These are phyloP conservation scores for Clavaria fumosa DNA, from an alignment of 768 basidiomycete species.

Conservation along the genomic window DNA sequence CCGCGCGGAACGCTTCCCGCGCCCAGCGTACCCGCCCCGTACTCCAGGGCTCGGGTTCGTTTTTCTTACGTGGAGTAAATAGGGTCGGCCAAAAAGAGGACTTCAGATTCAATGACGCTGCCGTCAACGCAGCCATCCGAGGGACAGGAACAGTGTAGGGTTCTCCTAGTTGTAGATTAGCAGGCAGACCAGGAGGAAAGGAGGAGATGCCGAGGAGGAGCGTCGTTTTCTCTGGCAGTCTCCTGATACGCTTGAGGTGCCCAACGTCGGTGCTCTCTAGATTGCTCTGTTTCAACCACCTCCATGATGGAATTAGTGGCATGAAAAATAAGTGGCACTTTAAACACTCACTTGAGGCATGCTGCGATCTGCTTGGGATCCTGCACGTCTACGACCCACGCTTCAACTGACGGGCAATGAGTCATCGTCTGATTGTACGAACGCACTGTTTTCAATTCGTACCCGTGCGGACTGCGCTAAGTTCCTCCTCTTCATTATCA, in stretches of 20 bases:
- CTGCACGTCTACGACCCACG: slow-evolving; percentile 67
- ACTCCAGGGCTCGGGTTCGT: slow-evolving; percentile 54
- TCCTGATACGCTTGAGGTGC: slow-evolving; percentile 68
- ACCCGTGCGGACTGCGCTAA: slow-evolving; percentile 43
- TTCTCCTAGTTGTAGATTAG: slow-evolving; percentile 25
- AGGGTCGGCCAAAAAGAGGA: slow-evolving; percentile 75
- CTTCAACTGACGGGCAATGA: slow-evolving; percentile 30
- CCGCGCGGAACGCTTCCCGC: slow-evolving; percentile 40
- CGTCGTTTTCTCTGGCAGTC: slow-evolving; percentile 28
- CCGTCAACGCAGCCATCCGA: slow-evolving; percentile 47
- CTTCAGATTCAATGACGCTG: slow-evolving; percentile 48
- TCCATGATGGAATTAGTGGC: slow-evolving; percentile 13
- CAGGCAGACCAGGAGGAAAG: slow-evolving; percentile 34
- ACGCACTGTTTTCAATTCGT: slow-evolving; percentile 8
- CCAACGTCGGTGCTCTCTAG: slow-evolving; percentile 47
- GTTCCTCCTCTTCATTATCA: slow-evolving; percentile 49
- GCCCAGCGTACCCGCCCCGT: slow-evolving; percentile 60
- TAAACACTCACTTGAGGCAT: slow-evolving; percentile 40
- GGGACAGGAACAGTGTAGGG: slow-evolving; percentile 56
- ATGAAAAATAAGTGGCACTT: background rate
- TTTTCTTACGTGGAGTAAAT: slow-evolving; percentile 53
- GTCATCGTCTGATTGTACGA: background rate
- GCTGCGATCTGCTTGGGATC: slow-evolving; percentile 41
- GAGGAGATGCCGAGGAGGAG: slow-evolving; percentile 37
- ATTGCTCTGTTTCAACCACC: slow-evolving; percentile 53